Conservation (phyloP, 2,329 filamentous ascomycete species). For the Microdochium bolleyi region DNA sequence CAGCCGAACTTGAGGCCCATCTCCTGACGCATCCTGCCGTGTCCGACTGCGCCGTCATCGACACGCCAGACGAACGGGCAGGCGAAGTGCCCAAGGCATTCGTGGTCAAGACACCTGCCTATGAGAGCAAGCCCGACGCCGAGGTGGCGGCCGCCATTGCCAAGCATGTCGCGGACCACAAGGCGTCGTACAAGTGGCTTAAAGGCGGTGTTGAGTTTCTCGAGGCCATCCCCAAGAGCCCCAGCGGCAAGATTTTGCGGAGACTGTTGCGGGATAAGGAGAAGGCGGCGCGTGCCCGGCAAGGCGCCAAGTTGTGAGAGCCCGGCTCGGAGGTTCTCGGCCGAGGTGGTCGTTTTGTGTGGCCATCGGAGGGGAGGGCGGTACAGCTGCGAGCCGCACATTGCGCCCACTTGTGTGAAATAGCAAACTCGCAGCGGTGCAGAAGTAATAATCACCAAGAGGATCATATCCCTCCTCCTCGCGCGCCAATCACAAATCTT, state of each 20-base stretch:
- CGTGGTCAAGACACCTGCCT: constrained; percentile 44
- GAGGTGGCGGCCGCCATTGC: constrained; percentile 35
- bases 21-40: constrained; percentile 67
- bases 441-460: too few species aligned
- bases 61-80: constrained; percentile 54
- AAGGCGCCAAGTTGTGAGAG: constrained; percentile 51
- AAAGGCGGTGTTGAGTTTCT: constrained; percentile 46
- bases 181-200: constrained; percentile 51
- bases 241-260: constrained; percentile 57
- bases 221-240: constrained; percentile 53
- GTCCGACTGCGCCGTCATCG: constrained; percentile 73
- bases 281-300: constrained; percentile 50
- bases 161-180: constrained; percentile 47
- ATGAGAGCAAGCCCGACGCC: constrained; percentile 19
- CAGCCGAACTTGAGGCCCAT: constrained; percentile 75
- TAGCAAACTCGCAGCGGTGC: too few species aligned
- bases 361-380: too few species aligned
- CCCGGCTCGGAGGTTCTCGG: too few species aligned
- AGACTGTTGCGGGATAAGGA: constrained; percentile 59
- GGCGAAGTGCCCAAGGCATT: constrained; percentile 63
- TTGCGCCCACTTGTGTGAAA: too few species aligned
- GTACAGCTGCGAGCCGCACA: too few species aligned
- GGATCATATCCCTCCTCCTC: too few species aligned
- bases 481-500: too few species aligned
- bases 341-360: too few species aligned